Evolutionary conservation across 164 flowering plant genomes (phyloP), one percentile per base, ranked within the genome.

Genomic region (Kingdonia uniflora): DNA sequence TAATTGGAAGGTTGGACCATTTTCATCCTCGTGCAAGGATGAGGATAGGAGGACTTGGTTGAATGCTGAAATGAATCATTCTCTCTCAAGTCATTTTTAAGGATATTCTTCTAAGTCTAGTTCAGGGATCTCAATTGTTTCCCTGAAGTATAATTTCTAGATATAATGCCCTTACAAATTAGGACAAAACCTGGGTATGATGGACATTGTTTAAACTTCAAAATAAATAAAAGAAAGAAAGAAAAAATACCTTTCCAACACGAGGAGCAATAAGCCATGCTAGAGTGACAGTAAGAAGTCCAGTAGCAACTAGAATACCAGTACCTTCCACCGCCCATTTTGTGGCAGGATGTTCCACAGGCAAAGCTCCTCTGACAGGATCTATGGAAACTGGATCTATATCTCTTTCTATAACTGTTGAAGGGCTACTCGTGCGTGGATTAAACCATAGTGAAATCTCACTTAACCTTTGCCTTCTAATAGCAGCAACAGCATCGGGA

Each of bases 251-350:
- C 92, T 87, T 80, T 54, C 97, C 95, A 63, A 91, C 95, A 62
- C 78, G 95, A 53, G 97, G 97, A 65, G 95, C 97, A 66, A 91
- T 83, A 19, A 91, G 77, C 95, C 97, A 91, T 42, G 95, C 97
- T 35, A 91, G 80, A 55, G 95, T 91, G 43, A 87, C 86, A 61
- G 97, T 91, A 64, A 91, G 89, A 58, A 91, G 71, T 20, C 97
- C 97, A n/a, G 95, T 87, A 23, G 91, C 96, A 60, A 91, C 80
- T 39, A 91, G 74, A 70, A 91, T 82, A 42, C 91, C 97, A 40
- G 89, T 91, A 49, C 84, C 78, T 68, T 87, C 97, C 48, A 87
- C 89, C 54, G 87, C 96, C 97, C 97, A 91, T 69, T 79, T 87
- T 43, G 91, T 76, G 3, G 95, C 86, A 63, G 74, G 73, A 74